Percentiles rank a stretch among this genome's conserved stretches.
Conservation (phyloP, 257 asterid species). For the Fraxinus cuspidata region DNA sequence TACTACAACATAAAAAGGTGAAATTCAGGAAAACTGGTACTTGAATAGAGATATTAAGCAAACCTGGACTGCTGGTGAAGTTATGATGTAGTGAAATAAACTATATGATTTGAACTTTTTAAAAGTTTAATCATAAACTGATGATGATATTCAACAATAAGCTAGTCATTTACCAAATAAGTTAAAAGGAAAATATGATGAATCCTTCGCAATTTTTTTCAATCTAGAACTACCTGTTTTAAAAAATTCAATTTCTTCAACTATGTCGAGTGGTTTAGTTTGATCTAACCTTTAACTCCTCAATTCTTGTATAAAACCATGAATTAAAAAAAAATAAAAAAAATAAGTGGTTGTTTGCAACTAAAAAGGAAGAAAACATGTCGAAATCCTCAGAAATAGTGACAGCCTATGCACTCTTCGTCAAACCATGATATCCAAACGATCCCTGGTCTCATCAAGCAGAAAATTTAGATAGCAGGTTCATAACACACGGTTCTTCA, state of each 20-base stretch:
- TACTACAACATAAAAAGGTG: constrained; percentile 42
- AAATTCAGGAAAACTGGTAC: constrained; percentile 2
- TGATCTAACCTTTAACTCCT: not conserved
- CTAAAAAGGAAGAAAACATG: not conserved
- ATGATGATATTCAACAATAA: not conserved
- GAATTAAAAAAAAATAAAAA: not conserved
- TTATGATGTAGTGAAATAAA: not conserved
- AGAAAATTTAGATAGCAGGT: not conserved
- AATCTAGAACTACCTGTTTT: not conserved
- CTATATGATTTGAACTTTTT: not conserved
- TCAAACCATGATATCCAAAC: not conserved
- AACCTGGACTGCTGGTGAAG: constrained; percentile 5
- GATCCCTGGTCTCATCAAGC: not conserved
- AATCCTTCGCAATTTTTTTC: not conserved
- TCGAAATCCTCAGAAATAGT: not conserved
- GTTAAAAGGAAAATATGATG: not conserved
- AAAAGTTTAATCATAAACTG: not conserved
- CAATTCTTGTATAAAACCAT: not conserved
- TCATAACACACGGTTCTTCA: not conserved
- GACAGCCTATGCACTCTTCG: not conserved
- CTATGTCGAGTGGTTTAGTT: not conserved
- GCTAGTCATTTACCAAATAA: not conserved
- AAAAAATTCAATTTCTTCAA: not conserved
- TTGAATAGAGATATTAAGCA: constrained; percentile 14
- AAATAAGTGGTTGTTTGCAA: not conserved